These are phyloP conservation scores for Ganoderma meredithae DNA, from an alignment of 1,284 basidiomycete species.

Conservation along the genomic window DNA sequence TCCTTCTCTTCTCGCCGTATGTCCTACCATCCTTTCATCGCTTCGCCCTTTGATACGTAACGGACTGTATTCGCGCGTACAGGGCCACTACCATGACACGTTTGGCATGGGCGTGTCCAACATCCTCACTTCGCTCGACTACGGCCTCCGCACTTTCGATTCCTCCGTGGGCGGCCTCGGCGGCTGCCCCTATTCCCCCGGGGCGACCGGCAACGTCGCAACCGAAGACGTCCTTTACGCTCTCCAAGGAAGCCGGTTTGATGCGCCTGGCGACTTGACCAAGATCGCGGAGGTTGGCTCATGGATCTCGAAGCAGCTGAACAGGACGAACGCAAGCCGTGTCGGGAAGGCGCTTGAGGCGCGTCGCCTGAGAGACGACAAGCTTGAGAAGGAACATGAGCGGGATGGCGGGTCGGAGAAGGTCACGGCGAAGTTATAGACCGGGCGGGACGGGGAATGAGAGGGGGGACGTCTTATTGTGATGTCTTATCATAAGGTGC, in stretches of 20 bases:
- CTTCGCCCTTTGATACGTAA: neutral
- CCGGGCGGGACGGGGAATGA: neutral
- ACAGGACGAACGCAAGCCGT: constrained; percentile 78
- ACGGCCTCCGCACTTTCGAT: constrained; percentile 75
- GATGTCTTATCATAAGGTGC: constrained; percentile 9
- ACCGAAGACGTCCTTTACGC: constrained; percentile 93
- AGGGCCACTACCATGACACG: constrained; percentile 79
- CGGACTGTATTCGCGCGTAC: neutral
- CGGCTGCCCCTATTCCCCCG: constrained; percentile 95
- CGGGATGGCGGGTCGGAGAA: constrained; percentile 29
- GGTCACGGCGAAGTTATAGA: constrained; percentile 28
- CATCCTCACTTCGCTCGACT: constrained; percentile 67
- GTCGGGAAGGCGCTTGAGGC: constrained; percentile 82
- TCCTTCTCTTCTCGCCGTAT: constrained; percentile 74
- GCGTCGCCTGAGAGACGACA: constrained; percentile 51
- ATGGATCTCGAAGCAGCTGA: constrained; percentile 80
- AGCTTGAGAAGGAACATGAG: constrained; percentile 40
- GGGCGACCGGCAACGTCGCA: constrained; percentile 92
- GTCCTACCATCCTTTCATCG: constrained; percentile 38
- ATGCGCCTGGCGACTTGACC: constrained; percentile 68
- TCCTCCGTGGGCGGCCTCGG: constrained; percentile 88
- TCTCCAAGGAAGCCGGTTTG: constrained; percentile 74
- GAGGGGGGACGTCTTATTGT: neutral
- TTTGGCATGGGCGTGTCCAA: constrained; percentile 86
- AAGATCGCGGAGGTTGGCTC: constrained; percentile 77